These are phyloP conservation scores for Aurinia saxatilis DNA, from an alignment of 345 rosid genomes.

Conservation along the genomic window DNA sequence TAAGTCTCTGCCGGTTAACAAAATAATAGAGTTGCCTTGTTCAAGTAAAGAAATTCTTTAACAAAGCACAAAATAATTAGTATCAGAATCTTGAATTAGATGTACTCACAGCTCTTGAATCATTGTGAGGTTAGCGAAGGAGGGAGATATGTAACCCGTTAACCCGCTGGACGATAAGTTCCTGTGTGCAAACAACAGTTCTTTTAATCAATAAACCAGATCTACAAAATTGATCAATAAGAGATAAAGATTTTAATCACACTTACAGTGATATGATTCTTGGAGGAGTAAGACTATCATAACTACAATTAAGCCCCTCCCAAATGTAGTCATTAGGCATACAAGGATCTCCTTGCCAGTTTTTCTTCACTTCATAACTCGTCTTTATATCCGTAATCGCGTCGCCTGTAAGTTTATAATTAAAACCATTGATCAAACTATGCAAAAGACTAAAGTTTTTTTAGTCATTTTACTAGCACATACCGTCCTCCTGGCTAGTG, in stretches of 20 bases:
- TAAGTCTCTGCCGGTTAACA: constrained; percentile 37
- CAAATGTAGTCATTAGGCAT: constrained; percentile 26
- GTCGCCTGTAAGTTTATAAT: constrained; percentile 16
- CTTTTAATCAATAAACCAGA: background rate
- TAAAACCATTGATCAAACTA: constrained; percentile 10
- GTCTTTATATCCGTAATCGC: constrained; percentile 33
- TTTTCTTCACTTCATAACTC: constrained; percentile 22
- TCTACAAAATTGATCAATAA: too few species aligned
- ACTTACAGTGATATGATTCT: constrained; percentile 46
- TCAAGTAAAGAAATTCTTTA: background rate
- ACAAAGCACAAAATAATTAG: background rate
- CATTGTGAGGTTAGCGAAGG: constrained; percentile 28
- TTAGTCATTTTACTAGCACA: background rate
- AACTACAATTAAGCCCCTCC: constrained; percentile 38
- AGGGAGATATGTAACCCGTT: constrained; percentile 23
- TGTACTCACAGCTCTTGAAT: constrained; percentile 37
- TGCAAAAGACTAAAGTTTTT: background rate
- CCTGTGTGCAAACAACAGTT: background rate
- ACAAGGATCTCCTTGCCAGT: constrained; percentile 58
- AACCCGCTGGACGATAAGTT: constrained; percentile 35
- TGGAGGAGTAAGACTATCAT: constrained; percentile 13
- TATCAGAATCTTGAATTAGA: background rate
- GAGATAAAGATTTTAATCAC: too few species aligned
- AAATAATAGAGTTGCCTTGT: background rate
- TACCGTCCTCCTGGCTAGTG: constrained; percentile 32